Percentiles rank a stretch among this genome's conserved stretches.
Evolutionary conservation across 106 monocot genomes (phyloP).

Genomic region (Dendrobium chrysotoxum): DNA sequence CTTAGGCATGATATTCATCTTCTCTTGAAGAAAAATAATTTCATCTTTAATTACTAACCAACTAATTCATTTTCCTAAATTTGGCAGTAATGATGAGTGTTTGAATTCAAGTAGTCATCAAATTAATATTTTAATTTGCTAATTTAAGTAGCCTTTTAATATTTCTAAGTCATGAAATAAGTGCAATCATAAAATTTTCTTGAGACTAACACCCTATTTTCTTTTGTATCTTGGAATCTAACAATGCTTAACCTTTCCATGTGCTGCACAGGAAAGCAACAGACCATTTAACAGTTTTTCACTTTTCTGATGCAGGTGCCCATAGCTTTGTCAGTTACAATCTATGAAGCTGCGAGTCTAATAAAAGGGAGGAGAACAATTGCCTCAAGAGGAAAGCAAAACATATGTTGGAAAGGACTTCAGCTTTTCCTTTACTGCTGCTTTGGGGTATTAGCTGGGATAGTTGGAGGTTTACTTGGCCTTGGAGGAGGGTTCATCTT

Average conservation of each 20-base stretch:
- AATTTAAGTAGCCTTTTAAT: neutral
- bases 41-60: neutral
- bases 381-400: slow-evolving; percentile 44
- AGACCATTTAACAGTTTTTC: neutral
- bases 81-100: neutral
- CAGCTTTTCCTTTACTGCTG: slow-evolving; percentile 46
- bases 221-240: neutral
- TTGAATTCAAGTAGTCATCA: neutral
- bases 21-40: neutral
- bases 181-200: neutral
- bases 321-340: slow-evolving; percentile 38
- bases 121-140: neutral
- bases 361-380: slow-evolving; percentile 46
- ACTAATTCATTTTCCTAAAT: neutral
- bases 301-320: slow-evolving; percentile 30
- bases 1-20: neutral
- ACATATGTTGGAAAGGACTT: slow-evolving; percentile 43
- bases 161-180: neutral
- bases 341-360: slow-evolving; percentile 36
- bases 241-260: neutral
- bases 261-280: neutral
- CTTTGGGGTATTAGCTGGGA: slow-evolving; percentile 48
- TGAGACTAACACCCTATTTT: neutral
- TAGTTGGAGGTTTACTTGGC: slow-evolving; percentile 53
- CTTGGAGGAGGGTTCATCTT: slow-evolving; percentile 64